Base-by-base conservation (phyloP, 441 rosid species). In the Brassica hybrid region DNA sequence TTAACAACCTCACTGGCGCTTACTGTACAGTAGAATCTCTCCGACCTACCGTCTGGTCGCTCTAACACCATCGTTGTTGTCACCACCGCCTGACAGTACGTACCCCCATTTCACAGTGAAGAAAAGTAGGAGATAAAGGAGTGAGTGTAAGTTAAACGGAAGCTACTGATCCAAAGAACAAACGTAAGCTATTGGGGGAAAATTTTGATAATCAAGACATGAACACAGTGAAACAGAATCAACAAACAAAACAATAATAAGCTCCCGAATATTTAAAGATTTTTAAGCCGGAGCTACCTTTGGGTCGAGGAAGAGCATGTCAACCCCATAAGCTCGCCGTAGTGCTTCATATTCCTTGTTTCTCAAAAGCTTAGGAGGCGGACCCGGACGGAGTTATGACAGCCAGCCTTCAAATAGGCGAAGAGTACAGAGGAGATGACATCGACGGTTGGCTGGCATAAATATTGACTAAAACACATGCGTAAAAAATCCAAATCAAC, bases 161-260 rank as follows among this genome's bases (percentile, higher is more conserved):
- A 18, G 76, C 58, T 52, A 52, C 73, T 73, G 8, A 36, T 7
- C 41, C 41, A 58, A 67, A 60, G 74, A 77, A 52, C 77, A 73
- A 2, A 78, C 70, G 41, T 6, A 36, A 36, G 41, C 41, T 36
- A 36, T 36, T 8, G 41, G 41, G 41, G 11, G 7, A 36, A 36
- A 36, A 36, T 18, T 8, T 67, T 78, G 57, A 78, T 78, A 43
- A 43, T 43, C 50, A 43, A 43, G 50, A 43, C 50, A 43, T 43
- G 50, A 43, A 43, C 50, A 43, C 12, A 43, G 14, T 36, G 50
- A 43, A 43, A 43, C 50, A 43, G 50, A 43, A 43, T 43, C 14
- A 43, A 43, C 50, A 43, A 43, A 43, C 6, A 14, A 43, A 43
- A 43, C 50, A 43, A 43, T 43, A 43, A 11, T 12, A 43, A 43